A percentile compares a stretch with the other conserved stretches of the same genome.
phyloP scores from a whole-genome alignment of 2,329 filamentous ascomycete genomes.

The Pseudogymnoascus sp. region DNA sequence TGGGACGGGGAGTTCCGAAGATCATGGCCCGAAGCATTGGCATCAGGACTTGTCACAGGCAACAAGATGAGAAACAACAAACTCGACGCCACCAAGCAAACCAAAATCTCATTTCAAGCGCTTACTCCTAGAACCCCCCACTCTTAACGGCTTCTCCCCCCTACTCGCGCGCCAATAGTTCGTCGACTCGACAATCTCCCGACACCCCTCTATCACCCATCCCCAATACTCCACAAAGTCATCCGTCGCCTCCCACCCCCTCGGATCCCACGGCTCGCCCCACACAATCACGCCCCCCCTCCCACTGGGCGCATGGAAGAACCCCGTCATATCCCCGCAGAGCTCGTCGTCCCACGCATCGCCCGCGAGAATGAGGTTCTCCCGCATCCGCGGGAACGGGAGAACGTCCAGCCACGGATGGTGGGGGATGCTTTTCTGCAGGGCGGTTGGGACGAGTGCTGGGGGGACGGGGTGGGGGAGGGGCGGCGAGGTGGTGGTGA shows the following conservation, averaged over 20 bases:
- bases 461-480: slow-evolving; percentile 10
- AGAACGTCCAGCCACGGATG: slow-evolving; percentile 32
- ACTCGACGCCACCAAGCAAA: background rate
- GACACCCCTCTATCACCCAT: slow-evolving; percentile 22
- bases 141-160: slow-evolving; percentile 14
- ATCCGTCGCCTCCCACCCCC: slow-evolving; percentile 23
- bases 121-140: background rate
- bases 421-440: slow-evolving; percentile 26
- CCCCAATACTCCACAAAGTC: slow-evolving; percentile 24
- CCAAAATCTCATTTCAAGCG: background rate
- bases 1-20: background rate
- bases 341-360: slow-evolving; percentile 18
- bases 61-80: background rate
- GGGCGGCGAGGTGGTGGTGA: background rate
- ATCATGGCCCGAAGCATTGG: background rate
- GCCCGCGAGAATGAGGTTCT: slow-evolving; percentile 16
- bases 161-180: slow-evolving; percentile 25
- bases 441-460: slow-evolving; percentile 23
- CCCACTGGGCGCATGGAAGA: slow-evolving; percentile 7
- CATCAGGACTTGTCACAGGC: background rate
- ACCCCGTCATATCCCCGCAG: slow-evolving; percentile 17
- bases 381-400: slow-evolving; percentile 27
- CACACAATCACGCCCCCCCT: slow-evolving; percentile 22
- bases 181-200: slow-evolving; percentile 20
- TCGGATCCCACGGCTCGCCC: slow-evolving; percentile 25